Conservation (phyloP, 2,329 filamentous ascomycete species). For the Penicillium sp. region DNA sequence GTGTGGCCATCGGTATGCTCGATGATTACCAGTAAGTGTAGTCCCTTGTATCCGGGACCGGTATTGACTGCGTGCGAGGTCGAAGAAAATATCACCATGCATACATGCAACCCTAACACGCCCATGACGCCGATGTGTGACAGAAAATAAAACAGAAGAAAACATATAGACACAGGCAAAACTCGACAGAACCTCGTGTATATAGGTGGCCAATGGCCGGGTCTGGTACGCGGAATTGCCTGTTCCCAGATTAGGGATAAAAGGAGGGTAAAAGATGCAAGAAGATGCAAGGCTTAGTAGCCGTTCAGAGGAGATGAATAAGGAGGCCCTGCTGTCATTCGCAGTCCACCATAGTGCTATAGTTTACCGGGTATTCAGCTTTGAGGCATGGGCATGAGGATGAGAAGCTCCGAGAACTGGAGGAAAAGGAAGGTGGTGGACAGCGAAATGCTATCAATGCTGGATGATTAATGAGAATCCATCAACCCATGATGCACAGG, state of each 20-base stretch:
- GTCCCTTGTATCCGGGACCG: conserved; percentile 3
- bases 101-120: conserved; percentile 11
- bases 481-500: conserved; percentile 71
- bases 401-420: not conserved
- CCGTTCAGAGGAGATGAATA: not conserved
- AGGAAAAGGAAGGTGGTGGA: not conserved
- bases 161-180: conserved; percentile 15
- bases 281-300: not conserved
- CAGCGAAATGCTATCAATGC: conserved; percentile 40
- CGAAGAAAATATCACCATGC: conserved; percentile 10
- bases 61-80: conserved; percentile 1
- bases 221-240: conserved; percentile 2
- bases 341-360: not conserved
- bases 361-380: not conserved
- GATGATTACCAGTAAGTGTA: not conserved
- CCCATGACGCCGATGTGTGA: conserved; percentile 9
- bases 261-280: conserved; percentile 6
- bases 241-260: not conserved
- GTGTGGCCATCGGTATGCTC: not conserved
- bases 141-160: conserved; percentile 4
- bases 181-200: conserved; percentile 10
- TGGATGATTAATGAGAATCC: conserved; percentile 75
- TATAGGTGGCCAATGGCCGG: conserved; percentile 11
- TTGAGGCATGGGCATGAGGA: not conserved
- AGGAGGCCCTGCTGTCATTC: not conserved